Evolutionary conservation across 441 rosid species (phyloP).

Genomic region (Syzygium syzygioides): DNA sequence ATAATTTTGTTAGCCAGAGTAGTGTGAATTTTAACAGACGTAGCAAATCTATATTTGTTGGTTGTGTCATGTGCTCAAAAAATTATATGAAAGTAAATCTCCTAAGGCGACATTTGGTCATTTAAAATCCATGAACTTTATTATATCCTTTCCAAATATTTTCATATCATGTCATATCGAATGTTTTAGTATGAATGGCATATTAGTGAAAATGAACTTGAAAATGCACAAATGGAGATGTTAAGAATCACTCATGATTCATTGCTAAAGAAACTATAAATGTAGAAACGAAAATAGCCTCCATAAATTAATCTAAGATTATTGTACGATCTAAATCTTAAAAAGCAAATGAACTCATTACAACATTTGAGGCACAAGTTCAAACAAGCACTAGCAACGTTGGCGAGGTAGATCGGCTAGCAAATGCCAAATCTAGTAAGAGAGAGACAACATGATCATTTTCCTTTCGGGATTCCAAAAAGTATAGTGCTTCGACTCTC

Average conservation of each 20-base stretch:
- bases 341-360: neutral
- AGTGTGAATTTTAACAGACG: neutral
- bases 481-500: neutral
- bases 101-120: neutral
- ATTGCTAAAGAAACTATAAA: no score
- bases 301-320: neutral
- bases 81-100: no score
- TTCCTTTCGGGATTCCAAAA: neutral
- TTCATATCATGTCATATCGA: neutral
- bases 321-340: no score
- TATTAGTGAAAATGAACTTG: neutral
- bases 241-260: neutral
- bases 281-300: neutral
- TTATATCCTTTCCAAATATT: no score
- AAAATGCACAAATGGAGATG: neutral
- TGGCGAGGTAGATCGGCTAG: neutral
- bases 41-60: neutral
- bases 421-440: neutral
- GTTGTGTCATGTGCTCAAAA: neutral
- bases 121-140: neutral
- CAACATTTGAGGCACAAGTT: neutral
- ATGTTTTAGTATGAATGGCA: no score
- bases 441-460: neutral
- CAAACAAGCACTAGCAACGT: neutral
- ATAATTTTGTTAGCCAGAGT: neutral